Percentiles rank a stretch among this genome's conserved stretches.
phyloP scores from a whole-genome alignment of 2,329 filamentous ascomycete species.

The Exophiala calicioides region DNA sequence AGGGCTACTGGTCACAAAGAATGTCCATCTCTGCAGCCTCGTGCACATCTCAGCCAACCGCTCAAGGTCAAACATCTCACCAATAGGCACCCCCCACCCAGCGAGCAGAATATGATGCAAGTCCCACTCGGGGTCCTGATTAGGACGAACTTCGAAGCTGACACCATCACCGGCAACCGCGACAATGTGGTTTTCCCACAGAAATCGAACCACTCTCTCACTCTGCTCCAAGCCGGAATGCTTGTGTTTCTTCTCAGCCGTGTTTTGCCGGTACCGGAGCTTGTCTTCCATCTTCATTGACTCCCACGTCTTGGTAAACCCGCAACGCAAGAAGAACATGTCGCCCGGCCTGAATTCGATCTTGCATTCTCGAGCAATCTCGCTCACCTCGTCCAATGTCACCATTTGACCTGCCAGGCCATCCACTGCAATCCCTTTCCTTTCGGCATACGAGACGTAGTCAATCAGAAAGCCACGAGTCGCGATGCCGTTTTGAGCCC shows the following conservation, averaged over 20 bases:
- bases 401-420: slow-evolving; percentile 46
- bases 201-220: slow-evolving; percentile 33
- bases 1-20: slow-evolving; percentile 51
- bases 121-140: slow-evolving; percentile 23
- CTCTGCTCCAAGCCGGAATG: slow-evolving; percentile 49
- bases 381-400: slow-evolving; percentile 55
- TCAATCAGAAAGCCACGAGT: slow-evolving; percentile 44
- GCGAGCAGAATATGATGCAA: slow-evolving; percentile 23
- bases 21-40: slow-evolving; percentile 39
- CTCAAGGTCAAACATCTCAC: slow-evolving; percentile 40
- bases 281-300: slow-evolving; percentile 45
- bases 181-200: slow-evolving; percentile 37
- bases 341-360: slow-evolving; percentile 56
- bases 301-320: slow-evolving; percentile 60
- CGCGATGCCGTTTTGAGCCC: slow-evolving; percentile 43
- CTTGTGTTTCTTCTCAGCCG: slow-evolving; percentile 11
- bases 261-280: slow-evolving; percentile 34
- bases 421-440: slow-evolving; percentile 53
- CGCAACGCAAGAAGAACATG: slow-evolving; percentile 66
- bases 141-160: slow-evolving; percentile 27
- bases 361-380: slow-evolving; percentile 45
- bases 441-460: slow-evolving; percentile 49
- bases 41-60: slow-evolving; percentile 39
- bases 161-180: slow-evolving; percentile 36
- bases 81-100: slow-evolving; percentile 30